Evolutionary conservation across 352 stramenopile genomes (phyloP).

Genomic region (Phytophthora cactorum): DNA sequence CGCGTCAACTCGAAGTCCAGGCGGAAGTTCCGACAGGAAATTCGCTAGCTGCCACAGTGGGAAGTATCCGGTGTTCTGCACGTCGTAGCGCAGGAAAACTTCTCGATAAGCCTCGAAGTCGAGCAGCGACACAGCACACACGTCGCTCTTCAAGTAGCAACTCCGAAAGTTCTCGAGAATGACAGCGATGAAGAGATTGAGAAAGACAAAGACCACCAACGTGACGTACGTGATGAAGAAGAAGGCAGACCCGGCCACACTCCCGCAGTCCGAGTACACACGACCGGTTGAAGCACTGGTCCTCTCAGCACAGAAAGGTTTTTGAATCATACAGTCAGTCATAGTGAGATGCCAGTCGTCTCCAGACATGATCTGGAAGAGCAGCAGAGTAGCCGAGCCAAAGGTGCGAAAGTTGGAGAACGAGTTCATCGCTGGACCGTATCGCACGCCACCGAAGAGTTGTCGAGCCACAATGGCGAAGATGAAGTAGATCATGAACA

Average conservation of each 20-base stretch:
- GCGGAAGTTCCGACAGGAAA: slow-evolving; percentile 65
- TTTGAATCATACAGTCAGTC: slow-evolving; percentile 75
- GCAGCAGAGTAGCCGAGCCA: slow-evolving; percentile 59
- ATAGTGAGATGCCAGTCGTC: slow-evolving; percentile 86
- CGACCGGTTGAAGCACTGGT: slow-evolving; percentile 36
- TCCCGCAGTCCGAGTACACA: slow-evolving; percentile 72
- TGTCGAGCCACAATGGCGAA: slow-evolving; percentile 77
- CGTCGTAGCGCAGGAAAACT: slow-evolving; percentile 73
- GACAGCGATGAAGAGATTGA: slow-evolving; percentile 86
- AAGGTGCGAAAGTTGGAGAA: slow-evolving; percentile 83
- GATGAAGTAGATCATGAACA: slow-evolving; percentile 87
- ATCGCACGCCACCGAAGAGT: slow-evolving; percentile 73
- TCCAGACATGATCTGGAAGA: slow-evolving; percentile 86
- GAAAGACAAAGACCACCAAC: slow-evolving; percentile 81
- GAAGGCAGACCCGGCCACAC: slow-evolving; percentile 40
- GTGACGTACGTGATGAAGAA: slow-evolving; percentile 83
- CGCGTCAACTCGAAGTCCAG: slow-evolving; percentile 54
- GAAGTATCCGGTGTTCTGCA: slow-evolving; percentile 56
- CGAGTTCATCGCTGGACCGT: slow-evolving; percentile 60
- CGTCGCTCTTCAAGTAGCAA: slow-evolving; percentile 80
- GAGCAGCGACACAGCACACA: slow-evolving; percentile 75
- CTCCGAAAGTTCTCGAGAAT: slow-evolving; percentile 85
- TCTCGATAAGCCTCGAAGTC: slow-evolving; percentile 80
- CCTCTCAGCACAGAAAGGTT: slow-evolving; percentile 65
- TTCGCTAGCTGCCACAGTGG: slow-evolving; percentile 69